Base-by-base conservation (phyloP, 108 stramenopile species). In the Fragilaria radians region DNA sequence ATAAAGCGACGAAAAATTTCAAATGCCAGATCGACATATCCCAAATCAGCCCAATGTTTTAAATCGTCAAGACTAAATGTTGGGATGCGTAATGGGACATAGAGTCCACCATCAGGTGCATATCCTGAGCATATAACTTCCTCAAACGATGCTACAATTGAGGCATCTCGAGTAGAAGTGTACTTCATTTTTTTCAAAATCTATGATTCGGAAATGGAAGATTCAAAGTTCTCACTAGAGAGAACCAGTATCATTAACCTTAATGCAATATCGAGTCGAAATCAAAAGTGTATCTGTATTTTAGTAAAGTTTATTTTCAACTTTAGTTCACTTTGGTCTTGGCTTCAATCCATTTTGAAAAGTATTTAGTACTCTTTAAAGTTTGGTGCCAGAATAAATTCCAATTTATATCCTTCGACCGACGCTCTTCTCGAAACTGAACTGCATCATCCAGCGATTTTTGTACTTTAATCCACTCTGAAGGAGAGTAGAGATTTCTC, bases 101-200 rank as follows among this genome's bases (percentile, higher is more conserved):
- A 94, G 19, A 94, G 64, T 5, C 93, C 93, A 21, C 93, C 89
- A 67, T 91, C 89, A 1, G 83, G 80, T 7, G 89, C 86, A 69
- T 95, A 95, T 25, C 93, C 93, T 9, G 70, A 68, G 27, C 68
- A 77, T 9, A 95, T 32, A 19, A 88, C 93, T 24, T 84, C 67
- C 60, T 89, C 86, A 62, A 95, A 95, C 56, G 74, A 78, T 42
- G 64, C 74, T 0, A 54, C 25, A 5, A 48, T 61, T 17, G 66
- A 53, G 28, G 62, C 33, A 32, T 60, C 65, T 18, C 89, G 78
- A 32, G 89, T 87, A 7, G 83, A 85, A 45, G 67, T 80, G 68
- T 85, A 90, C 46, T 70, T 81, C 86, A 87, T 87, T n/a, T n/a
- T n/a, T n/a, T n/a, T n/a, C n/a, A n/a, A n/a, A n/a, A n/a, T n/a